These are phyloP conservation scores for Geranomyces variabilis DNA, from an alignment of 192 early-diverging fungal genomes.

Conservation along the genomic window DNA sequence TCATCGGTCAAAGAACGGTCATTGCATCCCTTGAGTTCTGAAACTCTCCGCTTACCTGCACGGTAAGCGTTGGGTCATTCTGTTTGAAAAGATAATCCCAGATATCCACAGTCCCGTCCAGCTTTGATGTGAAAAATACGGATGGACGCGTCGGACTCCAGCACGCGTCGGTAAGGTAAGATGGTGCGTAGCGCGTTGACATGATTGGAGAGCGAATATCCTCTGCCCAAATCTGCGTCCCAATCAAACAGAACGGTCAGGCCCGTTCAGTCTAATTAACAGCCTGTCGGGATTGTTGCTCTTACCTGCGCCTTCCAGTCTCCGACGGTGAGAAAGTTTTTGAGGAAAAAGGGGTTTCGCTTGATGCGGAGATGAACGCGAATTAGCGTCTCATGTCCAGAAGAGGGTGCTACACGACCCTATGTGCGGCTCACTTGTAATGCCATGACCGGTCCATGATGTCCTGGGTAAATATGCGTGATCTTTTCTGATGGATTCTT, in stretches of 20 bases:
- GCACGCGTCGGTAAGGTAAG: slow-evolving; percentile 62
- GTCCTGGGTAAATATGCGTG: slow-evolving; percentile 61
- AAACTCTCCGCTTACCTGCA: slow-evolving; percentile 43
- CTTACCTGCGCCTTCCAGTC: slow-evolving; percentile 62
- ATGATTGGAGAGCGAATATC: slow-evolving; percentile 63
- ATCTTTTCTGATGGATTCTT: slow-evolving; percentile 64
- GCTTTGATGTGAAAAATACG: slow-evolving; percentile 61
- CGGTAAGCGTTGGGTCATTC: slow-evolving; percentile 58
- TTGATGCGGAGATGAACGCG: slow-evolving; percentile 21
- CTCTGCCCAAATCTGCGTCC: slow-evolving; percentile 59
- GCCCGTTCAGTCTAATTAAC: no score
- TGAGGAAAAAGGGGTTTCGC: slow-evolving; percentile 67
- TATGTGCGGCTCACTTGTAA: slow-evolving; percentile 43
- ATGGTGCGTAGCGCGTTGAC: slow-evolving; percentile 50
- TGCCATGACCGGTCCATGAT: slow-evolving; percentile 61
- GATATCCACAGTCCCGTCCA: slow-evolving; percentile 61
- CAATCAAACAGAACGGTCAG: no score
- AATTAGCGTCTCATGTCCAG: not conserved
- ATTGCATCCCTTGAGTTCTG: no score
- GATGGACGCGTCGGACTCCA: slow-evolving; percentile 62
- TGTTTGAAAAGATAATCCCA: slow-evolving; percentile 69
- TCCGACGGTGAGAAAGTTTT: slow-evolving; percentile 65
- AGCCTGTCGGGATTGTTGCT: no score
- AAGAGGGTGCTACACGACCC: not conserved
- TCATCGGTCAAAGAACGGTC: not conserved